These are phyloP conservation scores for Fusarium dlaminii DNA, from an alignment of 2,329 filamentous ascomycete genomes.

Conservation along the genomic window DNA sequence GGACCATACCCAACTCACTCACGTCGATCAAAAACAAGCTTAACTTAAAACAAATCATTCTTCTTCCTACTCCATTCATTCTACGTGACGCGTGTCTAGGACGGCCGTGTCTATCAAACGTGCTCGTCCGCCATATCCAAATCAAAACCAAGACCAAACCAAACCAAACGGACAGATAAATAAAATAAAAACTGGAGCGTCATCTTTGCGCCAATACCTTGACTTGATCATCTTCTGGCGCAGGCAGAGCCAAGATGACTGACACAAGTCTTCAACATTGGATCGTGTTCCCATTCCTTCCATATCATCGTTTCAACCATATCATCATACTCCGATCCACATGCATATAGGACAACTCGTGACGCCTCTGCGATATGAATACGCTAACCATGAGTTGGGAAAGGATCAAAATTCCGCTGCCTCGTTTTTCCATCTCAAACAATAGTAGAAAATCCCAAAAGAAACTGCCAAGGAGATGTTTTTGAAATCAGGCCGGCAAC, in stretches of 20 bases:
- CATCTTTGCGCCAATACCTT: constrained; percentile 37
- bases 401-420: constrained; percentile 26
- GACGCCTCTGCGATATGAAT: constrained; percentile 39
- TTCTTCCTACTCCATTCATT: constrained; percentile 40
- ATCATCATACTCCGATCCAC: constrained; percentile 44
- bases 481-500: constrained; percentile 34
- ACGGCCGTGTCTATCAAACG: constrained; percentile 40
- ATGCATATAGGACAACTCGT: constrained; percentile 42
- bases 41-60: constrained; percentile 22
- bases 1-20: background rate
- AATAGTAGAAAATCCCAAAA: constrained; percentile 18
- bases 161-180: constrained; percentile 10
- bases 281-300: constrained; percentile 37
- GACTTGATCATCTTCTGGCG: constrained; percentile 14
- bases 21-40: background rate
- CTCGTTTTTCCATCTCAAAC: constrained; percentile 26
- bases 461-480: constrained; percentile 12
- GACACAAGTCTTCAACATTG: constrained; percentile 22
- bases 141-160: background rate
- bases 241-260: background rate
- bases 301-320: constrained; percentile 35
- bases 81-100: constrained; percentile 38
- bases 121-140: constrained; percentile 35
- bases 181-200: constrained; percentile 36
- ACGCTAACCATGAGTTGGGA: constrained; percentile 37